Conservation (phyloP, 208 protist genomes). For the Kentomonas sorsogonicus region DNA sequence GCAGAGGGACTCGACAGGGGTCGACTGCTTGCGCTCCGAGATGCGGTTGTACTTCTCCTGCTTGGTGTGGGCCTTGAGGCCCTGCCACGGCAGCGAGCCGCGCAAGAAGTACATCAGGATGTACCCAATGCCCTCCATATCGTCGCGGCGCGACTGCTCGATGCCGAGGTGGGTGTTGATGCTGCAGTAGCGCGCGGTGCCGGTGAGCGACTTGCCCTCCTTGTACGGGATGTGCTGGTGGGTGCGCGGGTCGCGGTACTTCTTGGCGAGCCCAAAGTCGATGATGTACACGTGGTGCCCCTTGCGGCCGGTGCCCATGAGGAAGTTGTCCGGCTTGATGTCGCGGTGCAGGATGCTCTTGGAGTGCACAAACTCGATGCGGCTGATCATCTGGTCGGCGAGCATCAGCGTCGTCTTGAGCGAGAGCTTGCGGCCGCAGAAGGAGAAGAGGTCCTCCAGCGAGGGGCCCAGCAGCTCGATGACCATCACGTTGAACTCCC, state of each 20-base stretch:
- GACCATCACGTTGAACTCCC: slow-evolving; percentile 93
- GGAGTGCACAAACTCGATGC: slow-evolving; percentile 91
- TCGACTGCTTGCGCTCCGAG: slow-evolving; percentile 95
- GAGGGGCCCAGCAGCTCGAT: slow-evolving; percentile 91
- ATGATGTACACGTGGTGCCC: slow-evolving; percentile 95
- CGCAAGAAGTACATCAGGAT: slow-evolving; percentile 99
- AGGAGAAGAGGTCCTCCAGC: slow-evolving; percentile 90
- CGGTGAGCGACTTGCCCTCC: slow-evolving; percentile 99
- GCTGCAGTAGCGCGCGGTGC: slow-evolving; percentile 98
- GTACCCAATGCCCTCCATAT: slow-evolving; percentile 98
- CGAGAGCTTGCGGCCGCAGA: slow-evolving; percentile 80
- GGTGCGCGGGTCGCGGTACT: slow-evolving; percentile 97
- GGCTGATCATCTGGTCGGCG: slow-evolving; percentile 87
- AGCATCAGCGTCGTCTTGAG: slow-evolving; percentile 93
- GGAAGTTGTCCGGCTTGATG: slow-evolving; percentile 95
- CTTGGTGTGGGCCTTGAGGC: slow-evolving; percentile 94
- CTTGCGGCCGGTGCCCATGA: slow-evolving; percentile 89
- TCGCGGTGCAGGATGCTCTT: slow-evolving; percentile 92
- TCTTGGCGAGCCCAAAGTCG: slow-evolving; percentile 99
- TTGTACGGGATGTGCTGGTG: slow-evolving; percentile 99
- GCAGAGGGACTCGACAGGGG: slow-evolving; percentile 95
- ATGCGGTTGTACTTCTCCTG: slow-evolving; percentile 99
- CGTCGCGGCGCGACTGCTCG: slow-evolving; percentile 95
- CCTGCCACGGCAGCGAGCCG: slow-evolving; percentile 98
- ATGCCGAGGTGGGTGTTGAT: slow-evolving; percentile 99